phyloP scores from a whole-genome alignment of 2,329 filamentous ascomycete species.

The Fusarium concolor region DNA sequence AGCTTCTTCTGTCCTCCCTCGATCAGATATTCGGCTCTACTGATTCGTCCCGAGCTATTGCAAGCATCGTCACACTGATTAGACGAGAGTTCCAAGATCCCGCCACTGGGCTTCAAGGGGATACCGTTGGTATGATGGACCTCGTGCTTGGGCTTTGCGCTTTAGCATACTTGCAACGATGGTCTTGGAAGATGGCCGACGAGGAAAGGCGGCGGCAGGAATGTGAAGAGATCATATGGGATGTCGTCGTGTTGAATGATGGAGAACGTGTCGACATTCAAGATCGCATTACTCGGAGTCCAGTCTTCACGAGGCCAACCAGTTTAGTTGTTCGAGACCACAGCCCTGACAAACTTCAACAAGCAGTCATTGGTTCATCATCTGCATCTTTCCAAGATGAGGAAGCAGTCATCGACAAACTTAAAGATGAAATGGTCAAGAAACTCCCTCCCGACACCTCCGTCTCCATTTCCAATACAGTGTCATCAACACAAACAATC shows the following conservation, averaged over 20 bases:
- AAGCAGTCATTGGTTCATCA: background rate
- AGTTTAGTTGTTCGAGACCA: background rate
- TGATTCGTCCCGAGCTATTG: conserved; percentile 75
- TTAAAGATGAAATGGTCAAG: conserved; percentile 66
- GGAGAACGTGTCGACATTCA: conserved; percentile 68
- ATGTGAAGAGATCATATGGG: conserved; percentile 72
- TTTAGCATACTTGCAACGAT: conserved; percentile 70
- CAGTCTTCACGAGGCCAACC: conserved; percentile 6
- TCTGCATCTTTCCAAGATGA: conserved; percentile 47
- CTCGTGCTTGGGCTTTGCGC: conserved; percentile 71
- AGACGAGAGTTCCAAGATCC: conserved; percentile 73
- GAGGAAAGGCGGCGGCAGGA: conserved; percentile 60
- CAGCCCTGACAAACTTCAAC: background rate
- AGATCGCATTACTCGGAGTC: conserved; percentile 15
- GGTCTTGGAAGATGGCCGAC: conserved; percentile 63
- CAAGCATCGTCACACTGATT: conserved; percentile 73
- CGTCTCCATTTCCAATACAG: conserved; percentile 70
- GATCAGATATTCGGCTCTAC: conserved; percentile 75
- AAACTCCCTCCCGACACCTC: conserved; percentile 66
- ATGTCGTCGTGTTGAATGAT: conserved; percentile 72
- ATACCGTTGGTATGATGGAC: conserved; percentile 70
- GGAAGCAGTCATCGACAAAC: conserved; percentile 57
- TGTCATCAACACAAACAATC: conserved; percentile 71
- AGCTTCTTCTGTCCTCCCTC: conserved; percentile 67
- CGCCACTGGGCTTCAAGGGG: conserved; percentile 67